A percentile compares a stretch with the other conserved stretches of the same genome.
These are phyloP conservation scores for Sparassis latifolia DNA, from an alignment of 1,284 basidiomycete genomes.

Conservation along the genomic window DNA sequence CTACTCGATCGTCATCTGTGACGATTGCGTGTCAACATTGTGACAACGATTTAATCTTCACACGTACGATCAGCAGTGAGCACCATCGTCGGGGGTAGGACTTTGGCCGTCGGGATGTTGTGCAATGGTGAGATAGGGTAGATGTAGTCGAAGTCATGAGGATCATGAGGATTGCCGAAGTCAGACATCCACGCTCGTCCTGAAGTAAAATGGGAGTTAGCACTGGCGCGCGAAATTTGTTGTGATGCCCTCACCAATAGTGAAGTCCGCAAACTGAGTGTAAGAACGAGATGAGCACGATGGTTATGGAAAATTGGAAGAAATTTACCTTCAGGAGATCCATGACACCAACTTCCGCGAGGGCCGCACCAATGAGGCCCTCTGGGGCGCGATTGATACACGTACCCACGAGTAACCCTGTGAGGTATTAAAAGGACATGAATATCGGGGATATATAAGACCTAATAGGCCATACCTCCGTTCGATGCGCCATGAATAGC, in stretches of 20 bases:
- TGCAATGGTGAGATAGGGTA: slow-evolving; percentile 73
- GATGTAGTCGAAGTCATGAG: slow-evolving; percentile 80
- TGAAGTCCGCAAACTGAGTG: slow-evolving; percentile 65
- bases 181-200: slow-evolving; percentile 78
- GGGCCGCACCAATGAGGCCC: slow-evolving; percentile 72
- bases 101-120: slow-evolving; percentile 56
- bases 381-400: slow-evolving; percentile 77
- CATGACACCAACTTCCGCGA: slow-evolving; percentile 77
- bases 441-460: background rate
- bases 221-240: background rate
- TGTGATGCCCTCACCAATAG: slow-evolving; percentile 45
- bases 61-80: slow-evolving; percentile 73
- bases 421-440: background rate
- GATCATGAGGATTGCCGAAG: slow-evolving; percentile 73
- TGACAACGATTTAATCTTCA: background rate
- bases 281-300: background rate
- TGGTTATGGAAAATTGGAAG: background rate
- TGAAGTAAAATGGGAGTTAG: slow-evolving; percentile 12
- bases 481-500: slow-evolving; percentile 77
- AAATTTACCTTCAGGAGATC: slow-evolving; percentile 68
- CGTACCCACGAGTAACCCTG: slow-evolving; percentile 73
- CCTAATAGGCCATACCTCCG: slow-evolving; percentile 43
- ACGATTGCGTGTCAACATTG: background rate
- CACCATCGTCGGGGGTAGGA: slow-evolving; percentile 62
- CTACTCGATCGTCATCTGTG: slow-evolving; percentile 76